Evolutionary conservation across 169 alveolate species (phyloP).

Genomic region (Cryptosporidium meleagridis): DNA sequence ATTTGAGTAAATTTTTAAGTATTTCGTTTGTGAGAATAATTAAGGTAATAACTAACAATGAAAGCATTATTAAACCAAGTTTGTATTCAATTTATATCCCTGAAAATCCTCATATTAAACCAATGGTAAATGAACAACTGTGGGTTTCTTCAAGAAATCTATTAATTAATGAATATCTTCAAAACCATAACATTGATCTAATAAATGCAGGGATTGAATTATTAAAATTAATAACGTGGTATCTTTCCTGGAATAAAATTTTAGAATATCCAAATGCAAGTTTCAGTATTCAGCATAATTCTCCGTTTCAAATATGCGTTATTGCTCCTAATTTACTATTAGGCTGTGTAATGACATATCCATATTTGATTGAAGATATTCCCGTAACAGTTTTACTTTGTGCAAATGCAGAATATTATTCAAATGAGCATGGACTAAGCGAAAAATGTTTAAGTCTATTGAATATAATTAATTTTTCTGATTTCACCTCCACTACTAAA

Average conservation of each 20-base stretch:
- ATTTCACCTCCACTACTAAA: not conserved
- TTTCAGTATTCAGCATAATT: not conserved
- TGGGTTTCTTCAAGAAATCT: slow-evolving; percentile 68
- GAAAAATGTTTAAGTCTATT: not conserved
- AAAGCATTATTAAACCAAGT: not conserved
- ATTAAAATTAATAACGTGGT: slow-evolving; percentile 42
- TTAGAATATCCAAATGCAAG: not conserved
- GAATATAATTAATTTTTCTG: slow-evolving; percentile 20
- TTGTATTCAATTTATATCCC: slow-evolving; percentile 31
- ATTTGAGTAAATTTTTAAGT: not conserved
- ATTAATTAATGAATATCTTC: not conserved
- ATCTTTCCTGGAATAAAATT: slow-evolving; percentile 49
- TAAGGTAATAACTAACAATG: not conserved
- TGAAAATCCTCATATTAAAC: slow-evolving; percentile 47
- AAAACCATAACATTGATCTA: not conserved
- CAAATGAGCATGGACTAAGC: not conserved
- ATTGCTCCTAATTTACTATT: slow-evolving; percentile 14
- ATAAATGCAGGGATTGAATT: slow-evolving; percentile 7
- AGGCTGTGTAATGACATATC: slow-evolving; percentile 36
- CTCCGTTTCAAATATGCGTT: slow-evolving; percentile 48
- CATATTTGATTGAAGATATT: slow-evolving; percentile 23
- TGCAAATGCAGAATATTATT: not conserved
- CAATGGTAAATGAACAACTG: slow-evolving; percentile 20
- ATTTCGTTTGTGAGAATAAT: slow-evolving; percentile 26
- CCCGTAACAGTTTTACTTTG: slow-evolving; percentile 45